Evolutionary conservation across 208 protist species (phyloP).

Genomic region (Plasmodiophora brassicae): DNA sequence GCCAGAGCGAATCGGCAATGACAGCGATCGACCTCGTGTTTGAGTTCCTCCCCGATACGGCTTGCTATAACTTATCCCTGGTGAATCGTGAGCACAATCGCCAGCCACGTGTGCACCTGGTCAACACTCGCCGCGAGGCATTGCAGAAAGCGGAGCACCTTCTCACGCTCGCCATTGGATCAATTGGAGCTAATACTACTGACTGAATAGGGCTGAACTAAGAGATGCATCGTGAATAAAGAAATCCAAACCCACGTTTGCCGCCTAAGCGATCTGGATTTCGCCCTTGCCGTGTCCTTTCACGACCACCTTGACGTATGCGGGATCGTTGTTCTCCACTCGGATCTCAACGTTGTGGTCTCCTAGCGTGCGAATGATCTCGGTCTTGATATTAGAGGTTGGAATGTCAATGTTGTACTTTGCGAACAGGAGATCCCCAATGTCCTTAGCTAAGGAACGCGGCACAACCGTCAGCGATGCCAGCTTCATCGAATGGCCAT

Average conservation of each 20-base stretch:
- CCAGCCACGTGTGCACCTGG: neutral
- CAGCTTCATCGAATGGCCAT: neutral
- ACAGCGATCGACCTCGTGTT: neutral
- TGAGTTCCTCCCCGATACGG: neutral
- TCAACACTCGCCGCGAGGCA: neutral
- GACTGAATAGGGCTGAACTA: neutral
- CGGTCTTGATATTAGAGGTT: neutral
- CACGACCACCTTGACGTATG: neutral
- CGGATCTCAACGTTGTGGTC: neutral
- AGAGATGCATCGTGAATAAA: neutral
- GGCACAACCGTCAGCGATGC: neutral
- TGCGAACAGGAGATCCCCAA: neutral
- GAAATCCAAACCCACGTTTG: neutral
- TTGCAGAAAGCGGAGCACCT: neutral
- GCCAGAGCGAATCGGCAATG: neutral
- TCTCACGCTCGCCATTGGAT: neutral
- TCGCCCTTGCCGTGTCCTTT: neutral
- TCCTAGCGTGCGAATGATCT: neutral
- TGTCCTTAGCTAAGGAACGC: neutral
- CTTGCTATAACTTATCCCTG: neutral
- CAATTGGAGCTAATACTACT: neutral
- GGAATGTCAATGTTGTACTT: slow-evolving; percentile 23
- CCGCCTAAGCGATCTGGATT: neutral
- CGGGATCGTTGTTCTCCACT: neutral
- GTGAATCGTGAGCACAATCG: neutral